These are phyloP conservation scores for Camelina hispida DNA, from an alignment of 345 rosid species.

Conservation along the genomic window DNA sequence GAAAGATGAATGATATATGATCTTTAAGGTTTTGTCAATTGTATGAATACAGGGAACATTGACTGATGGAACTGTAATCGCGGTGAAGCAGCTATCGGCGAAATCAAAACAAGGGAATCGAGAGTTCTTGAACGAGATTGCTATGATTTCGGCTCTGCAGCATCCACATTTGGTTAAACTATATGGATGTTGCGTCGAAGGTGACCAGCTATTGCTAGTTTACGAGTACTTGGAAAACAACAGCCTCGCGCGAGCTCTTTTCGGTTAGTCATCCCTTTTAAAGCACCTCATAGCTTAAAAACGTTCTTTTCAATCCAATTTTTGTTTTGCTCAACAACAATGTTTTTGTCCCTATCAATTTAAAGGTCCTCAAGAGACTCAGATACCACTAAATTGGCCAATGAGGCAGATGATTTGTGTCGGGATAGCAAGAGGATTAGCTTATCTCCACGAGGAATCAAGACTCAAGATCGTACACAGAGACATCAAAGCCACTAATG, in stretches of 20 bases:
- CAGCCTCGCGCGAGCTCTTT: conserved; percentile 57
- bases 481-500: conserved; percentile 60
- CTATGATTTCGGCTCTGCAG: conserved; percentile 63
- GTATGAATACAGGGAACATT: conserved; percentile 50
- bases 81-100: conserved; percentile 60
- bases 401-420: conserved; percentile 52
- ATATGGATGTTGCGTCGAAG: conserved; percentile 63
- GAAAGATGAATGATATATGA: not conserved
- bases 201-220: conserved; percentile 57
- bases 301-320: not conserved
- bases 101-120: conserved; percentile 67
- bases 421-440: conserved; percentile 57
- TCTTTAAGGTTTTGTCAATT: not conserved
- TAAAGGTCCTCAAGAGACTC: conserved; percentile 46
- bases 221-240: conserved; percentile 69
- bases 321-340: not conserved
- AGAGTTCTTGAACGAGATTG: conserved; percentile 64
- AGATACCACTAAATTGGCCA: conserved; percentile 48
- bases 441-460: conserved; percentile 59
- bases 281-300: not conserved
- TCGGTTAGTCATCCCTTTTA: conserved; percentile 37
- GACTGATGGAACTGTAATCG: conserved; percentile 59
- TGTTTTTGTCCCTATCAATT: not conserved
- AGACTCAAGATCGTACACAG: conserved; percentile 56
- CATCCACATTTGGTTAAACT: conserved; percentile 66